phyloP scores from a whole-genome alignment of 192 early-diverging fungal species.

The Dissophora globulifera region DNA sequence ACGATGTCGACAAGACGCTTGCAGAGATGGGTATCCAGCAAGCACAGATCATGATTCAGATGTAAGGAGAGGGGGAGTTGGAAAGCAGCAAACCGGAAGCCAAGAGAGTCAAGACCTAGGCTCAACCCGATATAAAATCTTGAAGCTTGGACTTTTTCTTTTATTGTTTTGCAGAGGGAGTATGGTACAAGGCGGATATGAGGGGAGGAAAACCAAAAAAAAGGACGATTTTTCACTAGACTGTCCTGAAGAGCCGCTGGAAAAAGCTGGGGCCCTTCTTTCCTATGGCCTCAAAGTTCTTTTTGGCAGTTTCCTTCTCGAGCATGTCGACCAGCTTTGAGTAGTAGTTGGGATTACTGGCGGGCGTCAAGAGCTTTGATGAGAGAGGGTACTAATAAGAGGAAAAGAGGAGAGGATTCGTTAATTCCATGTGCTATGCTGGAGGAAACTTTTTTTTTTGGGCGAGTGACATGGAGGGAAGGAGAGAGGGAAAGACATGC shows the following conservation, averaged over 20 bases:
- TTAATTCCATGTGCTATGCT: too few relatives aligned
- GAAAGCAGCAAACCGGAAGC: not conserved
- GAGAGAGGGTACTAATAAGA: constrained; percentile 64
- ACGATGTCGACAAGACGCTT: constrained; percentile 74
- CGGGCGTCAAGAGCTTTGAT: constrained; percentile 61
- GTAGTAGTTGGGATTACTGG: constrained; percentile 68
- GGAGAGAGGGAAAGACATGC: too few relatives aligned
- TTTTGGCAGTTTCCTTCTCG: constrained; percentile 60
- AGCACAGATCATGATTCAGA: constrained; percentile 64
- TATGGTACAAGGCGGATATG: constrained; percentile 1
- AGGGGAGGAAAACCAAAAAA: not conserved
- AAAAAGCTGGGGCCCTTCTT: constrained; percentile 53
- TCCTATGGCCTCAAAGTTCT: constrained; percentile 52
- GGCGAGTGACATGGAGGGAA: too few relatives aligned
- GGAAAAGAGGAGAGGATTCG: not conserved
- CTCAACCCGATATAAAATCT: too few relatives aligned
- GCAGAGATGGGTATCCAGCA: constrained; percentile 76
- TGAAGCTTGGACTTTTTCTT: too few relatives aligned
- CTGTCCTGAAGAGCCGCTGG: constrained; percentile 46
- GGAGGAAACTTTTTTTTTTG: too few relatives aligned
- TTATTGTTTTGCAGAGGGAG: too few relatives aligned
- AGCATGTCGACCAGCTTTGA: constrained; percentile 58
- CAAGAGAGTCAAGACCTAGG: too few relatives aligned
- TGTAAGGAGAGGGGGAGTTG: constrained; percentile 20
- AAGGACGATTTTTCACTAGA: constrained; percentile 5